Evolutionary conservation across 495 filamentous ascomycete genomes (phyloP), one percentile per base, ranked within the genome.

Genomic region (Bryoglossum gracile): DNA sequence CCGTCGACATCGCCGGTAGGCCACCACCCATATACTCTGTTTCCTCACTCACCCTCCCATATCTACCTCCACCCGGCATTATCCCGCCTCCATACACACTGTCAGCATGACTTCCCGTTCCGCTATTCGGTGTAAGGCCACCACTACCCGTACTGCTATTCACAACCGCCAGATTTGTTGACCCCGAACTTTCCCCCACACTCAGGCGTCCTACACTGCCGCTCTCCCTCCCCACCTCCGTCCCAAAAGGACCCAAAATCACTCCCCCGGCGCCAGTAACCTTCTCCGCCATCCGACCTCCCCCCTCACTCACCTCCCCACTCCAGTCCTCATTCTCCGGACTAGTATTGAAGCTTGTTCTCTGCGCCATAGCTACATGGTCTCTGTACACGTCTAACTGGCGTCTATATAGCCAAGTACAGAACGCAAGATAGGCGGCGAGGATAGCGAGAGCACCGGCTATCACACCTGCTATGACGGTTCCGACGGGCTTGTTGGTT

Each of bases 391-490:
- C 69, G 1, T 57, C 50, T 9, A 86, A 69, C 53, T 81, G 83
- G 19, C 75, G 73, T 24, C 80, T 73, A 65, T 84, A 86, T 4
- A 87, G 63, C 73, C 77, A 86, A 17, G 78, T 74, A 62, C 84
- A 84, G 68, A 86, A 86, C 11, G 80, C 82, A 16, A 89, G 69
- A 56, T 87, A 81, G 8, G 64, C 63, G 2, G 79, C 75, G 3
- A 79, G 58, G 13, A 86, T 50, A 32, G 74, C 73, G 10, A 80
- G 66, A 11, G 79, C 54, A 22, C 77, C 83, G 3, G 80, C 84
- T 44, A 87, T 60, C 24, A 78, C 71, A 18, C 77, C 80, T 2
- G 81, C 80, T 23, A 78, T 73, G 48, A 86, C 82, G 26, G 84
- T 73, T 11, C 70, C 81, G 9, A 74, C 62, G 53, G 74, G 82